Conservation (phyloP, 2,329 filamentous ascomycete species). For the Sordariomycetes sp. region DNA sequence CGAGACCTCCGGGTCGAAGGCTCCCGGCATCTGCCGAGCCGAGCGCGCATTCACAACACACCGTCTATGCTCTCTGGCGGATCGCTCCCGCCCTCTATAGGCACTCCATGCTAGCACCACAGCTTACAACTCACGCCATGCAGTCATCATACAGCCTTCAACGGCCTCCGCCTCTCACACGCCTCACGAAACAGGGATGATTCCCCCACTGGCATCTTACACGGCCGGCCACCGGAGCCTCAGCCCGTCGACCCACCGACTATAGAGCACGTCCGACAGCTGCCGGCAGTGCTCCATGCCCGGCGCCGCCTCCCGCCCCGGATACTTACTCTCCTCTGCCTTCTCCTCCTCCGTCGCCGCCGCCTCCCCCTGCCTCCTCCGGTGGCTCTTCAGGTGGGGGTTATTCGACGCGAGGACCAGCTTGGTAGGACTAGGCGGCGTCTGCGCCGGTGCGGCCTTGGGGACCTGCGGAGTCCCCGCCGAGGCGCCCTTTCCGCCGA, state of each 20-base stretch:
- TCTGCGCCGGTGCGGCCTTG: slow-evolving; percentile 22
- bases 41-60: too few species aligned
- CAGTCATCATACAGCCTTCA: neutral
- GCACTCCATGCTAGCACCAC: neutral
- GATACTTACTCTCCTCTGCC: slow-evolving; percentile 36
- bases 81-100: too few species aligned
- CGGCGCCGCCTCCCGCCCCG: slow-evolving; percentile 37
- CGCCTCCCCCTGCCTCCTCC: slow-evolving; percentile 44
- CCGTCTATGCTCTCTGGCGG: too few species aligned
- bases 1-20: neutral
- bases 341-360: slow-evolving; percentile 27
- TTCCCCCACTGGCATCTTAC: slow-evolving; percentile 10
- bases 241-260: slow-evolving; percentile 78
- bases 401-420: slow-evolving; percentile 71
- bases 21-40: neutral
- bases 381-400: slow-evolving; percentile 70
- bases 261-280: slow-evolving; percentile 80
- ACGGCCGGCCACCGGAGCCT: slow-evolving; percentile 52
- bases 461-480: slow-evolving; percentile 33
- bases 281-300: slow-evolving; percentile 91
- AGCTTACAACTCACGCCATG: neutral
- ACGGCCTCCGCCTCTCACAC: too few species aligned
- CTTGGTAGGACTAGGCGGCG: slow-evolving; percentile 37
- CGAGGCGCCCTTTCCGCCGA: neutral
- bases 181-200: neutral